Percentiles rank a stretch among this genome's conserved stretches.
phyloP scores from a whole-genome alignment of 1,284 basidiomycete genomes.

The Apiotrichum veenhuisii region DNA sequence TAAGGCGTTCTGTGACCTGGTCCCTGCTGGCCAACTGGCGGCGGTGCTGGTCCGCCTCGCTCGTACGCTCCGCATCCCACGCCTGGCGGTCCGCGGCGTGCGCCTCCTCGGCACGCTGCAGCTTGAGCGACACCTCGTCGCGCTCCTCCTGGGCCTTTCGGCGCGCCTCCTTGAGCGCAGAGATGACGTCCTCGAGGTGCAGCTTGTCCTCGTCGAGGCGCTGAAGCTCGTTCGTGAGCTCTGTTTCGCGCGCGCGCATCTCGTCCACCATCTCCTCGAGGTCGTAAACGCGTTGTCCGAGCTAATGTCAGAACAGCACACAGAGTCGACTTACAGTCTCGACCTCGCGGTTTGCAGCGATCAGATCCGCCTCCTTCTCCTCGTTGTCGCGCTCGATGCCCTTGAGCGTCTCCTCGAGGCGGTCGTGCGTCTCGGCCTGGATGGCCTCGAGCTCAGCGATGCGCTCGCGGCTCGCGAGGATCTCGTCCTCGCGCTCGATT shows the following conservation, averaged over 20 bases:
- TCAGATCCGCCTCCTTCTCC: slow-evolving; percentile 45
- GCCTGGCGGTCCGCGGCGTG: slow-evolving; percentile 39
- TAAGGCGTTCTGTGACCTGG: slow-evolving; percentile 40
- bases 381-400: slow-evolving; percentile 45
- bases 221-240: slow-evolving; percentile 53
- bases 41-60: slow-evolving; percentile 49
- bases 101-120: slow-evolving; percentile 55
- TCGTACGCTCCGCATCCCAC: slow-evolving; percentile 47
- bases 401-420: slow-evolving; percentile 43
- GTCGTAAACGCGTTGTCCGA: slow-evolving; percentile 47
- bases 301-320: slow-evolving; percentile 20
- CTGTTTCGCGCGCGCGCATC: slow-evolving; percentile 57
- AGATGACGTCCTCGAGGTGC: slow-evolving; percentile 64
- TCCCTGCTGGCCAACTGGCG: slow-evolving; percentile 49
- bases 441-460: slow-evolving; percentile 41
- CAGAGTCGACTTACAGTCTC: slow-evolving; percentile 54
- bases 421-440: slow-evolving; percentile 42
- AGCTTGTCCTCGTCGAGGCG: slow-evolving; percentile 59
- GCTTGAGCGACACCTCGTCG: slow-evolving; percentile 66
- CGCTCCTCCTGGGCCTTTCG: slow-evolving; percentile 48
- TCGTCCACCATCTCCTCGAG: slow-evolving; percentile 59
- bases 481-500: slow-evolving; percentile 37
- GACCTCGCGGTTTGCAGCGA: slow-evolving; percentile 64
- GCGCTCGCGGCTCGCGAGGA: slow-evolving; percentile 30
- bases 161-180: slow-evolving; percentile 71